Percentiles rank a stretch among this genome's conserved stretches.
These are phyloP conservation scores for Pyrrhoderma noxium DNA, from an alignment of 1,284 basidiomycete species.

Conservation along the genomic window DNA sequence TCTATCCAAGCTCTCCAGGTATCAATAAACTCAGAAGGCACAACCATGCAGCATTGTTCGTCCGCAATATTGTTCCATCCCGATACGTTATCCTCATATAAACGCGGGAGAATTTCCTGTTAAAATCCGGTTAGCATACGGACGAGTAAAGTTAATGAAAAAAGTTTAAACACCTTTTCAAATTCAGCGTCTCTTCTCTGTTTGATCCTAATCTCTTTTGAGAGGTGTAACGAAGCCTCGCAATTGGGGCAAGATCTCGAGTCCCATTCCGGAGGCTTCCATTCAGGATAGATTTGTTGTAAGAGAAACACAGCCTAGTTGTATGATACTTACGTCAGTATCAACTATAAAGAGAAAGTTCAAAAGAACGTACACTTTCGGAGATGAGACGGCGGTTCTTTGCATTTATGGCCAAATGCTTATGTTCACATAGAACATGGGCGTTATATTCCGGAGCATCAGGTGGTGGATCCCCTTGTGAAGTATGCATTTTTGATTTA, in stretches of 20 bases:
- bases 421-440: constrained; percentile 68
- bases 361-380: constrained; percentile 34
- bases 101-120: constrained; percentile 9
- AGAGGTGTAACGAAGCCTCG: constrained; percentile 44
- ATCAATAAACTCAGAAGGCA: constrained; percentile 54
- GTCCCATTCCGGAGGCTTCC: constrained; percentile 47
- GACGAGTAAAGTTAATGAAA: constrained; percentile 14
- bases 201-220: constrained; percentile 51
- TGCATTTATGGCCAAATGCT: constrained; percentile 44
- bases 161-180: constrained; percentile 52
- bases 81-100: constrained; percentile 9
- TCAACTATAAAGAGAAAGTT: background rate
- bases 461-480: constrained; percentile 55
- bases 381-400: constrained; percentile 56
- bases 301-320: constrained; percentile 52
- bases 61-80: constrained; percentile 4
- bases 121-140: constrained; percentile 5
- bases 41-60: constrained; percentile 40
- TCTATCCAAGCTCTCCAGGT: constrained; percentile 63
- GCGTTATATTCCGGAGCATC: constrained; percentile 42
- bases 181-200: constrained; percentile 55
- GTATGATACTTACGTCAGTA: background rate
- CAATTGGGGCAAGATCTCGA: constrained; percentile 54
- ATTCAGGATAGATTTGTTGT: constrained; percentile 51
- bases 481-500: constrained; percentile 68